Conservation (phyloP, 257 asterid genomes). For the Przewalskia tangutica region DNA sequence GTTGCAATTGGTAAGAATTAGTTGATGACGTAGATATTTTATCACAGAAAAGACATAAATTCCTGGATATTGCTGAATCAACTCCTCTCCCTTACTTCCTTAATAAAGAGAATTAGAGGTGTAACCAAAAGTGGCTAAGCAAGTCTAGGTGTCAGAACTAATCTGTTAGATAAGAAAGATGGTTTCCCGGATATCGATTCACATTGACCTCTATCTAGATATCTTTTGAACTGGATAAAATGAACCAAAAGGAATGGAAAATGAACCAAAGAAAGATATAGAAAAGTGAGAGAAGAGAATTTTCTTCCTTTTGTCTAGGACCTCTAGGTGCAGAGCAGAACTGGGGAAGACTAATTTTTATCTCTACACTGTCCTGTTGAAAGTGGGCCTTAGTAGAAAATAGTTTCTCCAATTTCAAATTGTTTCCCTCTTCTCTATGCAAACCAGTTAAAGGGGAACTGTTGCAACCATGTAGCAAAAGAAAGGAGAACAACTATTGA, state of each 20-base stretch:
- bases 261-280: neutral
- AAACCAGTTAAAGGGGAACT: neutral
- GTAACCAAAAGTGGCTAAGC: neutral
- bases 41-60: neutral
- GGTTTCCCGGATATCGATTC: neutral
- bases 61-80: neutral
- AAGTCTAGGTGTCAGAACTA: neutral
- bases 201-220: neutral
- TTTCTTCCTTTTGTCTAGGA: neutral
- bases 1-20: neutral
- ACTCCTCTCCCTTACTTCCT: neutral
- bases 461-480: neutral
- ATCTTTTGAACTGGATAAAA: neutral
- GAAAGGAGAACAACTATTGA: neutral
- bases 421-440: neutral
- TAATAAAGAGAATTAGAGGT: neutral
- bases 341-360: neutral
- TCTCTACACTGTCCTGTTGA: neutral
- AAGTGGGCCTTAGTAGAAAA: neutral
- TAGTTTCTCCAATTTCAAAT: neutral
- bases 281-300: neutral
- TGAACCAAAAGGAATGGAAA: neutral
- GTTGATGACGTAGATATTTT: neutral
- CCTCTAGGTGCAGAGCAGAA: neutral
- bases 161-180: conserved; percentile 3